Evolutionary conservation across 169 alveolate species (phyloP), one percentile per base, ranked within the genome.

Genomic region (Haemoproteus tartakovskyi): DNA sequence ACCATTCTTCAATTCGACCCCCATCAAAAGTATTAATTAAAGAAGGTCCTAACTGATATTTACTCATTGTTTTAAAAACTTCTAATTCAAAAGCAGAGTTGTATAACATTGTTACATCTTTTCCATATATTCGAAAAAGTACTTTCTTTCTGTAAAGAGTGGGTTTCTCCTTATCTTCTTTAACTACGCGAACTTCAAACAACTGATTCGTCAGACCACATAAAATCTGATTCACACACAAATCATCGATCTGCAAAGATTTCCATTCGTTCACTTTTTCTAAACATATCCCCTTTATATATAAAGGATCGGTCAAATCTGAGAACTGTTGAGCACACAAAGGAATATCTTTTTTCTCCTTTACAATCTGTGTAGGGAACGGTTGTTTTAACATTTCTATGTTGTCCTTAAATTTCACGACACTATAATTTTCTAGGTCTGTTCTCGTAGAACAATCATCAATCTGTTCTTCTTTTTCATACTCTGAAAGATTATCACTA

Each of bases 1-100:
- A 38, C 88, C 92, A 89, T 63, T 88, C 89, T 47, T 89, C 94
- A 36, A 89, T 89, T 16, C 94, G 80, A 0, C 94, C 94, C 19
- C 91, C 94, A 12, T 47, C 64, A 80, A 81, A 87, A 47, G 67
- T 52, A 46, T 54, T 79, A 46, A 89, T 45, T 51, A 89, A 30
- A 38, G 78, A 64, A 30, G 94, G 94, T 43, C 89, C 89, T 52
- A 87, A 80, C 21, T 67, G 79, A 46, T 78, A 81, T 27, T 67
- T 60, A 19, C 92, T 79, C 67, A 89, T 56, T 30, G 88, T 78
- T 78, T 85, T 70, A 47, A 78, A 88, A 1, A 88, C 94, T 30
- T 89, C 91, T 22, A 79, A 63, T 80, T 89, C 92, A 18, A 61
- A 78, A 18, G 54, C 60, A 6, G 89, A 56, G 60, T 89, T 91